These are phyloP conservation scores for Gremmenia infestans DNA, from an alignment of 2,329 filamentous ascomycete genomes.

Conservation along the genomic window DNA sequence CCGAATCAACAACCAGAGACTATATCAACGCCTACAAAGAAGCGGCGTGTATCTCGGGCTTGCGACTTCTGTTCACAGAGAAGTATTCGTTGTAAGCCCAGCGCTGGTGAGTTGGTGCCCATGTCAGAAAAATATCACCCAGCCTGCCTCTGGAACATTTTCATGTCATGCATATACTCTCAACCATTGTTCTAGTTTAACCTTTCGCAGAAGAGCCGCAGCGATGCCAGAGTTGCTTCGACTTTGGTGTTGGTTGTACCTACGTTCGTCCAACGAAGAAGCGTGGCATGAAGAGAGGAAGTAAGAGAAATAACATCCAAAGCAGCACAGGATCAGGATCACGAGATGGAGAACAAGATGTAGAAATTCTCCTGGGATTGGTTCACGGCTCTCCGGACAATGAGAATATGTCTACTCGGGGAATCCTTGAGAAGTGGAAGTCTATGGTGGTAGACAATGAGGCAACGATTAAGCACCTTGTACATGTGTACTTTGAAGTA, in stretches of 20 bases:
- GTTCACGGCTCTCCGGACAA: neutral
- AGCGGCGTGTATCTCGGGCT: conserved; percentile 11
- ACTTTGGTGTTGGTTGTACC: conserved; percentile 46
- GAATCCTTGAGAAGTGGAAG: conserved; percentile 4
- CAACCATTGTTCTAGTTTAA: no score
- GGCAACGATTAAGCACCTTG: conserved; percentile 37
- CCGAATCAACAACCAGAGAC: conserved; percentile 1
- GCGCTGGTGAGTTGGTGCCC: conserved; percentile 31
- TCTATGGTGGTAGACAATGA: conserved; percentile 27
- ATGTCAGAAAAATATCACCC: no score
- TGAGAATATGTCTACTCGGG: conserved; percentile 1
- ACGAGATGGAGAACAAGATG: conserved; percentile 3
- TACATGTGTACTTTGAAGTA: conserved; percentile 47
- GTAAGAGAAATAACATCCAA: neutral
- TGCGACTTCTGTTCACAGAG: conserved; percentile 47
- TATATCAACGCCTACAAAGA: conserved; percentile 2
- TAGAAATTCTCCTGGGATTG: conserved; percentile 1
- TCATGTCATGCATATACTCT: no score
- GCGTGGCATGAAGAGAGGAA: conserved; percentile 26
- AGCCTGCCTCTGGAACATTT: no score
- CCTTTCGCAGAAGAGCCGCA: no score
- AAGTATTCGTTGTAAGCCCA: conserved; percentile 40
- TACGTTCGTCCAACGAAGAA: conserved; percentile 41
- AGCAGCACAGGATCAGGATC: neutral
- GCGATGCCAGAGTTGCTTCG: conserved; percentile 44